Base-by-base conservation (phyloP, 371 early-diverging fungal species). In the Rozella allomycis region DNA sequence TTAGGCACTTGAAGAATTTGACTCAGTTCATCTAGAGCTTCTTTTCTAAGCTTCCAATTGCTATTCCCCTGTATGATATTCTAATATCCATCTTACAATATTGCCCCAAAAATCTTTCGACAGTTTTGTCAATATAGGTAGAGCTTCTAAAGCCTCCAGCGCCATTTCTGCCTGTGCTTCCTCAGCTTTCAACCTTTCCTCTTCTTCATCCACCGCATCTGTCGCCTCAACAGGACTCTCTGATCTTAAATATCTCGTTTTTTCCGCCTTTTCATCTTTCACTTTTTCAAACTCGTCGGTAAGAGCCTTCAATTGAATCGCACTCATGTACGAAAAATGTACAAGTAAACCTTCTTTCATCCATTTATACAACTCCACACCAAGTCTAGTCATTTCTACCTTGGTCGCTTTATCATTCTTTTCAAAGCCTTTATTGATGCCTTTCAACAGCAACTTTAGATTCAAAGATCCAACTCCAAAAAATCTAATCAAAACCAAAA, bases 21-120 rank as follows among this genome's bases (percentile, higher is more conserved):
- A 5, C 74, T 33, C 16, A 94, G 45, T 6, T 50, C 63, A 30
- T 84, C 83, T 25, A 91, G 46, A 0, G 74, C 82, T 36, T 88
- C 91, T 46, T 82, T 81, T 45, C 93, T 64, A 43, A 90, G 90
- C 45, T 85, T 72, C 96, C 96, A 94, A 40, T 88, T 90, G 27
- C 74, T 59, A 3, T 88, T 80, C 1, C 49, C 57, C 65, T 74
- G 42, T 0, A 44, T 30, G 14, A 27, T 17, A 19, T 8, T 23
- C 13, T 13, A 20, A 21, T 9, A 17, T 8, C 23, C 20, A 17
- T 23, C 41, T 26, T 46, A 64, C 73, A 21, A 84, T 34, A 17
- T 67, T 36, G n/a, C 58, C 60, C 46, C 71, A 70, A 42, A 86
- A 88, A 33, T 73, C 68, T 16, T 51, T 51, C 1, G 81, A 74